Percentiles rank a stretch among this genome's conserved stretches.
These are phyloP conservation scores for Pythium myriotylum DNA, from an alignment of 352 stramenopile species.

Conservation along the genomic window DNA sequence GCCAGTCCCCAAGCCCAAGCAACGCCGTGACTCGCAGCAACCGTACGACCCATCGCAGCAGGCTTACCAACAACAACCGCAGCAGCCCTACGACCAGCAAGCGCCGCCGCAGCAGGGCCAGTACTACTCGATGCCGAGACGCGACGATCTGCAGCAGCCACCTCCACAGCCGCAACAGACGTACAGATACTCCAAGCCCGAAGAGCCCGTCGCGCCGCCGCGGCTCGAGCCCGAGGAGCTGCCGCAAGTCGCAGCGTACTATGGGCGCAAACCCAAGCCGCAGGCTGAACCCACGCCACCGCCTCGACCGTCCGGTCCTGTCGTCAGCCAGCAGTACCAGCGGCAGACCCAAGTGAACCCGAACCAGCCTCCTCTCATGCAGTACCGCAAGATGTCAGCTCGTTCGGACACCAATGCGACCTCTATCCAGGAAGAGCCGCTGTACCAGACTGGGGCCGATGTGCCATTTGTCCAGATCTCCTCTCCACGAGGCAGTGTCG, in stretches of 20 bases:
- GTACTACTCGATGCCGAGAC: constrained; percentile 10
- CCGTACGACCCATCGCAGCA: constrained; percentile 19
- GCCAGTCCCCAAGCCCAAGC: constrained; percentile 19
- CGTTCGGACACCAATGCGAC: constrained; percentile 3
- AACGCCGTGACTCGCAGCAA: constrained; percentile 18
- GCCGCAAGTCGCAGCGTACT: constrained; percentile 24
- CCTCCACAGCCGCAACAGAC: constrained; percentile 27
- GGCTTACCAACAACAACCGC: constrained; percentile 28
- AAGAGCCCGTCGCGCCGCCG: not conserved
- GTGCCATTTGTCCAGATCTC: constrained; percentile 48
- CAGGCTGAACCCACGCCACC: not conserved
- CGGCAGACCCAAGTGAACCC: constrained; percentile 17
- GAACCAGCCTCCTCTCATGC: constrained; percentile 19
- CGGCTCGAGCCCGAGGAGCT: constrained; percentile 19
- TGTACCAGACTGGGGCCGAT: not conserved
- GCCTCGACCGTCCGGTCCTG: not conserved
- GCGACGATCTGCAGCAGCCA: constrained; percentile 6
- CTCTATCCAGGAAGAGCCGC: constrained; percentile 25
- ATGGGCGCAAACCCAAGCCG: constrained; percentile 20
- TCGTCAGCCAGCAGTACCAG: constrained; percentile 20
- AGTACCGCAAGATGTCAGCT: constrained; percentile 24
- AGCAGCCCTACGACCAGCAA: constrained; percentile 15
- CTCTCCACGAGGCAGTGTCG: constrained; percentile 32
- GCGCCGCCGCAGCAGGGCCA: constrained; percentile 19
- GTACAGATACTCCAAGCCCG: constrained; percentile 20